Evolutionary conservation across 441 rosid species (phyloP).

Genomic region (Corymbia citriodora): DNA sequence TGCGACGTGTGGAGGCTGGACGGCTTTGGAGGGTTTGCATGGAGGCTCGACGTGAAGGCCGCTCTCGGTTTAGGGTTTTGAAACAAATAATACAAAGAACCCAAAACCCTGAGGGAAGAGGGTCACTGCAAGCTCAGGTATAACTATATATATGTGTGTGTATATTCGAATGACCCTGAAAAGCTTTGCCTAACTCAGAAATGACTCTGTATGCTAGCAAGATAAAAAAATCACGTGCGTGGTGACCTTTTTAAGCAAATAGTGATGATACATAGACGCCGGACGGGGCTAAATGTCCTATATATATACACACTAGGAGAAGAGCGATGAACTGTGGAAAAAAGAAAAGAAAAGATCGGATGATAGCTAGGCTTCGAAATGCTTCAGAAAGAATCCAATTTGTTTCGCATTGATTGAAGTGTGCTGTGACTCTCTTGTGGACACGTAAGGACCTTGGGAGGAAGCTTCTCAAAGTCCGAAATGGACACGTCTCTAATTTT

Average conservation of each 20-base stretch:
- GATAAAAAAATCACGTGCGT: not conserved
- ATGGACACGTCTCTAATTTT: not conserved
- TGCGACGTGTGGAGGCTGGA: slow-evolving; percentile 14
- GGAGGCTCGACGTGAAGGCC: slow-evolving; percentile 14
- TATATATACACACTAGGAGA: not conserved
- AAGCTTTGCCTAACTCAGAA: not conserved
- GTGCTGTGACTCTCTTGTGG: not conserved
- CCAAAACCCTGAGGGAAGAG: not conserved
- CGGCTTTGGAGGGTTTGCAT: slow-evolving; percentile 13
- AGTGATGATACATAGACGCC: not conserved
- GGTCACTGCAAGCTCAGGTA: not conserved
- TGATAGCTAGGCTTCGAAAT: not conserved
- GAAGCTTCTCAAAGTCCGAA: not conserved
- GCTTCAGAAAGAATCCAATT: not conserved
- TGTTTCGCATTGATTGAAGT: not conserved
- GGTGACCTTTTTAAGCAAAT: not conserved
- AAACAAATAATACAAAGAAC: not conserved
- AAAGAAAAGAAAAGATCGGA: not conserved
- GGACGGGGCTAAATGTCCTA: not conserved
- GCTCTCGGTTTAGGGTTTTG: slow-evolving; percentile 12
- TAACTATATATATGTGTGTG: not conserved
- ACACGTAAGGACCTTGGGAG: not conserved
- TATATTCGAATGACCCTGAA: not conserved
- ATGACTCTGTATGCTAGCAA: not conserved
- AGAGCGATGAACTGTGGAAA: not conserved